Conservation (phyloP, 2,329 filamentous ascomycete genomes). For the Aspergillus tamarii region DNA sequence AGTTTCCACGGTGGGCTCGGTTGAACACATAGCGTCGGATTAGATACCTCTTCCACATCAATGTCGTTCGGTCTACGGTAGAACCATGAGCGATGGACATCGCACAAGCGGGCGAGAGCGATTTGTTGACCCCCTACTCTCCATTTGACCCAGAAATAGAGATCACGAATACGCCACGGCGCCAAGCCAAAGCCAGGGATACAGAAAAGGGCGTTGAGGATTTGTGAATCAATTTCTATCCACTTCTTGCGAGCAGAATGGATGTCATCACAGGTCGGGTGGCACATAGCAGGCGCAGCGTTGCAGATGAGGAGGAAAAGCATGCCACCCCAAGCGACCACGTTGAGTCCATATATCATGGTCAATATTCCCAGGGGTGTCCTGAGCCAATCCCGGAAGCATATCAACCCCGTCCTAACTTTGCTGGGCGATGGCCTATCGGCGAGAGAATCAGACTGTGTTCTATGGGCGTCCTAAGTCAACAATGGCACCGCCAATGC, state of each 20-base stretch:
- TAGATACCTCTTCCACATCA: not conserved
- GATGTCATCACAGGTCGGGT: slow-evolving; percentile 69
- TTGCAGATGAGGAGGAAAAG: slow-evolving; percentile 82
- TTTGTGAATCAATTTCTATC: slow-evolving; percentile 84
- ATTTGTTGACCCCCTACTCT: slow-evolving; percentile 53
- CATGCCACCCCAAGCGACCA: slow-evolving; percentile 91
- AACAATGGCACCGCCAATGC: too few species aligned
- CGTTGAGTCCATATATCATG: slow-evolving; percentile 77
- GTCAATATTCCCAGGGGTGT: slow-evolving; percentile 78
- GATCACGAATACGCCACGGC: slow-evolving; percentile 81
- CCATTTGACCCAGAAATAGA: slow-evolving; percentile 72
- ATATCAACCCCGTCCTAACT: too few species aligned
- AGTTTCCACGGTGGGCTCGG: slow-evolving; percentile 71
- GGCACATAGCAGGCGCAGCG: slow-evolving; percentile 58
- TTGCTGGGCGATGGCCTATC: too few species aligned
- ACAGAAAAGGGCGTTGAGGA: slow-evolving; percentile 82
- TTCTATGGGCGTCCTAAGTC: too few species aligned
- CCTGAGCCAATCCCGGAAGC: slow-evolving; percentile 58
- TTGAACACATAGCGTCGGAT: not conserved
- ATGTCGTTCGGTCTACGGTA: not conserved
- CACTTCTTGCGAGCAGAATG: slow-evolving; percentile 76
- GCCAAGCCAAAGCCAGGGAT: slow-evolving; percentile 82
- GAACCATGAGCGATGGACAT: not conserved
- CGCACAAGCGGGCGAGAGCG: not conserved
- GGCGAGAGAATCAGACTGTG: too few species aligned